Conservation (phyloP, 805 yeast species). For the Candida nitratophila region DNA sequence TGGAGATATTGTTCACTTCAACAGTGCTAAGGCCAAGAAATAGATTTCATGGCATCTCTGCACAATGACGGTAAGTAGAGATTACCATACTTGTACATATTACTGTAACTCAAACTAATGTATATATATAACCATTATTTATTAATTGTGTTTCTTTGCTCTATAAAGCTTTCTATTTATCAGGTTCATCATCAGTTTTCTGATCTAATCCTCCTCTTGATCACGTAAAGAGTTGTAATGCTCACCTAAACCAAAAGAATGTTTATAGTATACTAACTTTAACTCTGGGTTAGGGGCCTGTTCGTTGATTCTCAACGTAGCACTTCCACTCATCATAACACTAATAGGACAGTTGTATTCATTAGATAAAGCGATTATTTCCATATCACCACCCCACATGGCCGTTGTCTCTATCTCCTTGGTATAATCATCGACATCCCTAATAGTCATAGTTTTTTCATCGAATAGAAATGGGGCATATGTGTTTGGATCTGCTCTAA, state of each 20-base stretch:
- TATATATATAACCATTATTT: neutral
- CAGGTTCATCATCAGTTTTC: neutral
- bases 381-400: conserved; percentile 96
- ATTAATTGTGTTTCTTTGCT: neutral
- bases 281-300: conserved; percentile 47
- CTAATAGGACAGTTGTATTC: conserved; percentile 69
- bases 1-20: conserved; percentile 86
- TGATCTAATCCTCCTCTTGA: too few relatives aligned
- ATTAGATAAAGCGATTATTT: conserved; percentile 72
- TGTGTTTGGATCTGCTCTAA: conserved; percentile 56
- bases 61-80: too few relatives aligned
- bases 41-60: neutral
- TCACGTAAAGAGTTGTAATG: conserved; percentile 75
- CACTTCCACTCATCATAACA: conserved; percentile 71
- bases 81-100: too few relatives aligned
- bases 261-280: conserved; percentile 74
- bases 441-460: conserved; percentile 58
- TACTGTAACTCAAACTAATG: too few relatives aligned
- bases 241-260: conserved; percentile 85
- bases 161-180: neutral
- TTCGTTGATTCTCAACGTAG: conserved; percentile 58
- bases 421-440: conserved; percentile 63
- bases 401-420: conserved; percentile 66
- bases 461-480: conserved; percentile 80
- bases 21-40: conserved; percentile 60